Conservation (phyloP, 345 rosid species). For the Toxicodendron radicans region DNA sequence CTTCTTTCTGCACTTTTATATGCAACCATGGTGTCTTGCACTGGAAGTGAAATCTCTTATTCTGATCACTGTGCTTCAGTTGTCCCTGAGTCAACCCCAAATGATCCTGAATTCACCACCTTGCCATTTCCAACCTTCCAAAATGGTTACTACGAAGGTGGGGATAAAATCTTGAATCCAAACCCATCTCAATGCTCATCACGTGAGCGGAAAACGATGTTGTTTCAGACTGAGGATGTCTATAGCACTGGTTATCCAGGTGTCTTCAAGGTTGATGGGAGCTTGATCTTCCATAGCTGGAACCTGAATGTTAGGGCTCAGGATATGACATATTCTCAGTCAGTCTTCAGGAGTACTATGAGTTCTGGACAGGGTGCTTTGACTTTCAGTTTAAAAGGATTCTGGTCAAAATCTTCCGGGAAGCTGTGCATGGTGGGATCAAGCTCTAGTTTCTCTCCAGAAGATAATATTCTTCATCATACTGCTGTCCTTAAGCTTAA, state of each 20-base stretch:
- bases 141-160: constrained; percentile 31
- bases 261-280: constrained; percentile 31
- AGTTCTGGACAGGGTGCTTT: constrained; percentile 6
- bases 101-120: constrained; percentile 16
- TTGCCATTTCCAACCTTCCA: constrained; percentile 29
- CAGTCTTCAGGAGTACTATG: not conserved
- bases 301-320: not conserved
- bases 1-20: not conserved
- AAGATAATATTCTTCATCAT: constrained; percentile 21
- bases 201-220: not conserved
- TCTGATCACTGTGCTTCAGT: constrained; percentile 5
- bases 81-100: constrained; percentile 4
- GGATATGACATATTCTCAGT: not conserved
- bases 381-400: constrained; percentile 33
- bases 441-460: not conserved
- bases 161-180: constrained; percentile 17
- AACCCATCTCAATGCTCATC: not conserved
- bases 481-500: constrained; percentile 27
- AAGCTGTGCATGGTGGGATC: constrained; percentile 44
- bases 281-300: constrained; percentile 12
- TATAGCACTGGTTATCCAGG: constrained; percentile 9
- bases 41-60: constrained; percentile 18
- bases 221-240: constrained; percentile 23
- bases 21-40: not conserved
- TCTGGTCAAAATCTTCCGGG: constrained; percentile 32